Percentiles rank a stretch among this genome's conserved stretches.
phyloP scores from a whole-genome alignment of 805 yeast genomes.

The Millerago galiae region DNA sequence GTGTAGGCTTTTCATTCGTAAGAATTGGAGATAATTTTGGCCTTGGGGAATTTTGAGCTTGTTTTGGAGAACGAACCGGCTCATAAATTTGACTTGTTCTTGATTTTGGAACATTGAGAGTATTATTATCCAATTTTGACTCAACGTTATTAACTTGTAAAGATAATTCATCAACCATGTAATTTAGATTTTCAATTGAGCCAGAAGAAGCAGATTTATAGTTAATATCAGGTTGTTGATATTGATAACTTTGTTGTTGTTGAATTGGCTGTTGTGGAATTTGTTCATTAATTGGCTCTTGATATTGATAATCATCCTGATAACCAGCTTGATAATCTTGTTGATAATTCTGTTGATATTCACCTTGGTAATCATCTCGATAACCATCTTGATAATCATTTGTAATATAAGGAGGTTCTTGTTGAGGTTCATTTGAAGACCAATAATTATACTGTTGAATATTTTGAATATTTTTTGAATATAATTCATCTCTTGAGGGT shows the following conservation, averaged over 20 bases:
- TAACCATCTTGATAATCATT: not conserved
- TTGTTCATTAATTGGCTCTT: not conserved
- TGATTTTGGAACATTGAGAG: not conserved
- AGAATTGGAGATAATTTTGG: constrained; percentile 5
- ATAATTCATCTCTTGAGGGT: constrained; percentile 4
- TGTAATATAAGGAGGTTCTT: not conserved
- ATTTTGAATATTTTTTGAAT: not conserved
- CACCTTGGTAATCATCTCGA: not conserved
- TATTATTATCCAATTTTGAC: constrained; percentile 12
- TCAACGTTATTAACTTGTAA: constrained; percentile 23
- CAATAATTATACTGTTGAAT: constrained; percentile 8
- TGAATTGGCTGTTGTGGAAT: not conserved
- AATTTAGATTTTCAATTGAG: constrained; percentile 26
- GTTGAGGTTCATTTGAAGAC: constrained; percentile 9
- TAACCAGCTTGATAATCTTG: not conserved
- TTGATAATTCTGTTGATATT: not conserved
- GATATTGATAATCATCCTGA: too few species aligned
- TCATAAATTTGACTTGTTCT: constrained; percentile 6
- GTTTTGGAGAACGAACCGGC: constrained; percentile 4
- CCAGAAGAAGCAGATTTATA: constrained; percentile 1
- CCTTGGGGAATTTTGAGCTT: not conserved
- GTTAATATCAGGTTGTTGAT: not conserved
- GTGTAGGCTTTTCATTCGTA: not conserved
- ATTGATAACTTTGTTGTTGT: not conserved
- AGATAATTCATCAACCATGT: constrained; percentile 30